Evolutionary conservation across 2,329 filamentous ascomycete species (phyloP), one percentile per base, ranked within the genome.

Genomic region (Colletotrichum incanum): DNA sequence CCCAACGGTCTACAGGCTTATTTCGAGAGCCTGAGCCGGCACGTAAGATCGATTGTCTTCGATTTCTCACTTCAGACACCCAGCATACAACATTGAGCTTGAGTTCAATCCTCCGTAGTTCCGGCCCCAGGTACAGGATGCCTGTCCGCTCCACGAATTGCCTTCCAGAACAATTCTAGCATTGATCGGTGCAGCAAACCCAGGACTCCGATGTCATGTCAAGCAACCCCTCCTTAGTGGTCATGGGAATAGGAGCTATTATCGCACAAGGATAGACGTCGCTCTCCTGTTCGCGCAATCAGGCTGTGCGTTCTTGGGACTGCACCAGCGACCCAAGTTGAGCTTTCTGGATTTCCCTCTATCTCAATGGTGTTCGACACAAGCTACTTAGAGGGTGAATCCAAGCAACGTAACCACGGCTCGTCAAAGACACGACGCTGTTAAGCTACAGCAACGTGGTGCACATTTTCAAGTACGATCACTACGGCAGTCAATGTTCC

Each of bases 131-230:
- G 31, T 26, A 8, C 23, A 26, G 34, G 23, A 20, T 18, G 39
- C 16, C 26, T 20, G 20, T 1, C 26, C 34, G 28, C 41, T 3
- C 52, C 6, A 47, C 28, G 4, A 9, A n/a, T 16, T 8, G 7
- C 7, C 45, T 56, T 69, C 59, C 59, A 65, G 70, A 72, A 60
- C 28, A 31, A 20, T 61, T 70, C 65, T 37, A 72, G 60, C 65
- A n/a, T 52, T 55, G 60, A 23, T 26, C 43, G 23, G 47, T 61
- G 54, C 31, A 37, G 37, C 23, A 45, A 31, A 26, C 26, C n/a
- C 50, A 31, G 47, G 28, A 23, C 43, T 39, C 31, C 20, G 23
- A 18, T 55, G 28, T n/a, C 28, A 9, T 52, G 28, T n/a, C 50
- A 8, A 49, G 43, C 28, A 39, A 62, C 8, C 20, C 34, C 16